phyloP scores from a whole-genome alignment of 192 early-diverging fungal genomes.

The Funneliformis mosseae region DNA sequence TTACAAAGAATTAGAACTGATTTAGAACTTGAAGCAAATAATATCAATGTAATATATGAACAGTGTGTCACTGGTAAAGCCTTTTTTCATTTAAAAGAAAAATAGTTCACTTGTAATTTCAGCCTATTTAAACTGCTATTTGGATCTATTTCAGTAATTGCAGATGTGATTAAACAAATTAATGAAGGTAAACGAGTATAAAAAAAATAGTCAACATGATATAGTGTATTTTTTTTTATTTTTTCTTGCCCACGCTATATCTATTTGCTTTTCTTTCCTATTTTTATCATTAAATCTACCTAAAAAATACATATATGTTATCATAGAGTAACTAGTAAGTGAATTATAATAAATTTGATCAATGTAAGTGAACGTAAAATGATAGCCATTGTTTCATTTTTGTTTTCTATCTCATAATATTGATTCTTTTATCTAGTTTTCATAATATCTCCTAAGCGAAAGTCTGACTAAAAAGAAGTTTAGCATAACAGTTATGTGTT shows the following conservation, averaged over 20 bases:
- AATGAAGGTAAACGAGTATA: not conserved
- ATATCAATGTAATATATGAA: constrained; percentile 23
- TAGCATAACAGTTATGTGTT: no score
- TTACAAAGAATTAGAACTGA: constrained; percentile 9
- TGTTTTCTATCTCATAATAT: no score
- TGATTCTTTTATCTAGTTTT: not conserved
- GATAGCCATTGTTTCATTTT: not conserved
- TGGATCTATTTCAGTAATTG: not conserved
- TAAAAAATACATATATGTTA: not conserved
- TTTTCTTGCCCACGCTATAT: no score
- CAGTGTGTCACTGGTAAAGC: constrained; percentile 1
- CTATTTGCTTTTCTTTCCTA: no score
- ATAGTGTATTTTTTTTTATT: not conserved
- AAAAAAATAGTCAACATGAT: not conserved
- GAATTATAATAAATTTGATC: not conserved
- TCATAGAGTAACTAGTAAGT: not conserved
- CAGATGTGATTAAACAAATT: not conserved
- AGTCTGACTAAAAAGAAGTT: not conserved
- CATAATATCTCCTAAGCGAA: not conserved
- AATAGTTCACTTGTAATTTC: not conserved
- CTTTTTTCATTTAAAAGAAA: not conserved
- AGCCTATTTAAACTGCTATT: not conserved
- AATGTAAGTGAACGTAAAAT: not conserved
- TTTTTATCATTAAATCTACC: not conserved
- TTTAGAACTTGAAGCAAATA: constrained; percentile 15